These are phyloP conservation scores for Vigna unguiculata DNA, from an alignment of 306 rosid species.

Conservation along the genomic window DNA sequence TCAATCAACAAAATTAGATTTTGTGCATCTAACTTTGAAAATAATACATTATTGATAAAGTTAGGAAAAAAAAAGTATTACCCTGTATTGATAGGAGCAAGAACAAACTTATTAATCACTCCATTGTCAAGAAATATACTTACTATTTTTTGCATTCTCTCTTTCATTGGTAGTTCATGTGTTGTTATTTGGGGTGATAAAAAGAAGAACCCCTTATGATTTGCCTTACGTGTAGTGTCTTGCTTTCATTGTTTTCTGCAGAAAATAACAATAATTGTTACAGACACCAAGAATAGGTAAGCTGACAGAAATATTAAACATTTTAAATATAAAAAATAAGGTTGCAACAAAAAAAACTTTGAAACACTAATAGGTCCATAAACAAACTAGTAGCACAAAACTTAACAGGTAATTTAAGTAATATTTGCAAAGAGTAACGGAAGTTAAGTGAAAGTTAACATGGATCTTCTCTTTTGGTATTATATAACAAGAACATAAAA, in stretches of 20 bases:
- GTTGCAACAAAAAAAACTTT: constrained; percentile 18
- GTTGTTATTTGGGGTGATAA: too few species aligned
- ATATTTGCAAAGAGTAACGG: constrained; percentile 23
- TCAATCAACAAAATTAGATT: too few species aligned
- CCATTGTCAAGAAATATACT: too few species aligned
- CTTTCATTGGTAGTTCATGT: too few species aligned
- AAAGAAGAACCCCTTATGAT: too few species aligned
- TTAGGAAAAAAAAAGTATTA: too few species aligned
- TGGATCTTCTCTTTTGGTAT: constrained; percentile 30
- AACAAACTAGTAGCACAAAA: constrained; percentile 16
- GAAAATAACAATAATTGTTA: constrained; percentile 33
- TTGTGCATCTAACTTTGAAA: too few species aligned
- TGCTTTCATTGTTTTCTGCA: constrained; percentile 86
- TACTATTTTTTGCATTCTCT: too few species aligned
- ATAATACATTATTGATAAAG: too few species aligned
- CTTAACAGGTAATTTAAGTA: constrained; percentile 25
- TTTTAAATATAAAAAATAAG: constrained; percentile 3
- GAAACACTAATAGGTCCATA: neutral
- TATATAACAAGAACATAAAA: constrained; percentile 6
- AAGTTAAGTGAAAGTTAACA: constrained; percentile 24
- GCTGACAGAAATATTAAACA: constrained; percentile 5
- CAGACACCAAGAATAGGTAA: constrained; percentile 29
- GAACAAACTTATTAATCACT: too few species aligned
- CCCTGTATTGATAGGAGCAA: too few species aligned
- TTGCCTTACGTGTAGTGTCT: too few species aligned